A percentile compares a stretch with the other conserved stretches of the same genome.
Evolutionary conservation across 225 moss, liverwort and hornwort species (phyloP).

Genomic region (Pleurozium schreberi): DNA sequence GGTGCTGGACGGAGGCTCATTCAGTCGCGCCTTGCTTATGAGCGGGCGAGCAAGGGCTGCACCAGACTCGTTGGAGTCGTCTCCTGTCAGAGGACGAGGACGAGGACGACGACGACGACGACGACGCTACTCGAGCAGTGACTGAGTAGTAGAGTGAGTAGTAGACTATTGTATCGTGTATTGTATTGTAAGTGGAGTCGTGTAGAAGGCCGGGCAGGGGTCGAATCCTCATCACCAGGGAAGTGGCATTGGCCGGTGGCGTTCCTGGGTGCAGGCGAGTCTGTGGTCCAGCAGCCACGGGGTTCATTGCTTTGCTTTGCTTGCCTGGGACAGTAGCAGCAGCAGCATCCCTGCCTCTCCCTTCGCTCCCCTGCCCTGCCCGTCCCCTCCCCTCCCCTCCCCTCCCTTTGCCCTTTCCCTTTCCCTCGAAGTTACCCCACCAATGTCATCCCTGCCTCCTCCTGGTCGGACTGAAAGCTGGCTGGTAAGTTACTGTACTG

Average conservation of each 20-base stretch:
- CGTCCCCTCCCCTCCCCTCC: too few relatives aligned
- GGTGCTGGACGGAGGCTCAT: neutral
- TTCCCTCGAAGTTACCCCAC: neutral
- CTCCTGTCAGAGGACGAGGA: neutral
- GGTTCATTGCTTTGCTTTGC: constrained; percentile 11
- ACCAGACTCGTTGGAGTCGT: constrained; percentile 1
- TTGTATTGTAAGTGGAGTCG: neutral
- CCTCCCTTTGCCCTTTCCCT: neutral
- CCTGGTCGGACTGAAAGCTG: neutral
- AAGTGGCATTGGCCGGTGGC: constrained; percentile 1
- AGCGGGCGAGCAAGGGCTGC: neutral
- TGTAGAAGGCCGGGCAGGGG: neutral
- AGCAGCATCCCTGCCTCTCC: neutral
- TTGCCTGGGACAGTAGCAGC: neutral
- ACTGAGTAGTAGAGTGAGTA: neutral
- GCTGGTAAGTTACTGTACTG: too few relatives aligned
- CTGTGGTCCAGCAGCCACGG: constrained; percentile 22
- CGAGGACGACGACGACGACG: neutral
- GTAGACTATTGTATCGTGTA: neutral
- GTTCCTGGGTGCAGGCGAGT: neutral
- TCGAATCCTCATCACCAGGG: neutral
- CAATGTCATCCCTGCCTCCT: neutral
- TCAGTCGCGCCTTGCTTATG: neutral
- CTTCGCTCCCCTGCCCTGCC: neutral
- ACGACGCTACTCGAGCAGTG: neutral